Evolutionary conservation across 2,329 filamentous ascomycete species (phyloP).

Genomic region (Fusarium incarnatum): DNA sequence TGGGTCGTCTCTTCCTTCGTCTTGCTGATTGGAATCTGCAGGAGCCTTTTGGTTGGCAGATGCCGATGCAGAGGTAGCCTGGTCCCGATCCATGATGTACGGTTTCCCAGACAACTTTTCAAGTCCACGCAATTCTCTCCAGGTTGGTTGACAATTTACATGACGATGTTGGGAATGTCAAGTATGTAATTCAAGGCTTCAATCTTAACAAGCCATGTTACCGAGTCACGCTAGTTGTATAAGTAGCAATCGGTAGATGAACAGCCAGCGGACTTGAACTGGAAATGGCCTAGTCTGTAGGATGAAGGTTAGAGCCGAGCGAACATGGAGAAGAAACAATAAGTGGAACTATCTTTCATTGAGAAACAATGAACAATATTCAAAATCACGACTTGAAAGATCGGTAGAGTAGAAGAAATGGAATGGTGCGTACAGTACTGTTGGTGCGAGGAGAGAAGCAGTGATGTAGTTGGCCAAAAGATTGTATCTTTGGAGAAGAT

Average conservation of each 20-base stretch:
- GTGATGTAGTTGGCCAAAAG: conserved; percentile 14
- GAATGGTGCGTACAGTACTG: conserved; percentile 15
- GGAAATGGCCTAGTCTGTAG: conserved; percentile 8
- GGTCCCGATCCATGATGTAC: conserved; percentile 38
- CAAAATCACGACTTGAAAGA: conserved; percentile 2
- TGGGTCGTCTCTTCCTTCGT: conserved; percentile 56
- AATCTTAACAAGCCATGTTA: conserved; percentile 19
- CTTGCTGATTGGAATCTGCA: conserved; percentile 49
- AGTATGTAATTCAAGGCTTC: conserved; percentile 7
- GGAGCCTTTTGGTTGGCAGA: conserved; percentile 43
- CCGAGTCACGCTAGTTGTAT: conserved; percentile 17
- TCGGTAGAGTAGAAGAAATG: conserved; percentile 10
- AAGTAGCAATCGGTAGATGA: not conserved
- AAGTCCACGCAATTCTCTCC: conserved; percentile 24
- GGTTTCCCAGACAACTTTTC: conserved; percentile 17
- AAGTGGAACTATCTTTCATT: conserved; percentile 6
- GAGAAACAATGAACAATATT: not conserved
- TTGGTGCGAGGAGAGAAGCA: not conserved
- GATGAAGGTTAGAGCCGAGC: conserved; percentile 17
- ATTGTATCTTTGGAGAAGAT: conserved; percentile 11
- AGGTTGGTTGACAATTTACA: conserved; percentile 32
- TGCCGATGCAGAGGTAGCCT: conserved; percentile 17
- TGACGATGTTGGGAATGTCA: conserved; percentile 24
- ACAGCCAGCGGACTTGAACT: conserved; percentile 8
- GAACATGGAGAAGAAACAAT: conserved; percentile 3